These are phyloP conservation scores for Apiotrichum laibachii DNA, from an alignment of 1,284 basidiomycete genomes.

Conservation along the genomic window DNA sequence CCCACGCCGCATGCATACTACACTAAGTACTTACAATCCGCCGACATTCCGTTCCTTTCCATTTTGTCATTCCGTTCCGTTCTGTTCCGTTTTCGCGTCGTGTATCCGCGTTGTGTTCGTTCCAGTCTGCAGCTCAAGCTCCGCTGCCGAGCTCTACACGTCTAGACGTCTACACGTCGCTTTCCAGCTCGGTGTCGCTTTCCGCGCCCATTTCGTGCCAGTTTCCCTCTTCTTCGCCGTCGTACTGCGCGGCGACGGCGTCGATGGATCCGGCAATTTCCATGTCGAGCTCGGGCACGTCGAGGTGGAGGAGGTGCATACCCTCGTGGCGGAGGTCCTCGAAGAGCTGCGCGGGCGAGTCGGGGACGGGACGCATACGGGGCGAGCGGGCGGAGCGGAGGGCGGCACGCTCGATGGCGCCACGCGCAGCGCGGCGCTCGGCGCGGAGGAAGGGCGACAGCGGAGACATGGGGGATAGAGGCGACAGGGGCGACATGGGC, in stretches of 20 bases:
- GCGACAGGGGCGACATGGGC: conserved; percentile 1
- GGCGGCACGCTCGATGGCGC: conserved; percentile 6
- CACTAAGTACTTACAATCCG: no score
- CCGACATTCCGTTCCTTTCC: no score
- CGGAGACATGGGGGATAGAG: conserved; percentile 4
- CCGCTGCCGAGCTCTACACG: no score
- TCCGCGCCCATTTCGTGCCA: conserved; percentile 28
- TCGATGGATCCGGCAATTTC: conserved; percentile 21
- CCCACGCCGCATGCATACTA: no score
- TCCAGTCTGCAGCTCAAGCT: no score
- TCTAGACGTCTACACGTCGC: background rate
- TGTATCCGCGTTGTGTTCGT: no score
- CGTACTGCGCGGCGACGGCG: conserved; percentile 24
- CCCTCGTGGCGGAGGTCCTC: conserved; percentile 35
- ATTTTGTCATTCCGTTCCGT: no score
- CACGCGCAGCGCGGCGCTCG: conserved; percentile 1
- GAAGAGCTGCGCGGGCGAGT: conserved; percentile 32
- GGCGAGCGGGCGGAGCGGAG: conserved; percentile 26
- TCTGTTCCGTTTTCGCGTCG: no score
- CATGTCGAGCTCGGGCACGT: conserved; percentile 25
- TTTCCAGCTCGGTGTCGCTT: conserved; percentile 2
- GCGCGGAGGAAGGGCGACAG: conserved; percentile 6
- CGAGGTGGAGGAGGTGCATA: conserved; percentile 16
- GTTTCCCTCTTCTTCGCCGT: conserved; percentile 26
- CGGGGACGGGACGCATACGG: conserved; percentile 24